Conservation (phyloP, 106 monocot genomes). For the Allium fistulosum region DNA sequence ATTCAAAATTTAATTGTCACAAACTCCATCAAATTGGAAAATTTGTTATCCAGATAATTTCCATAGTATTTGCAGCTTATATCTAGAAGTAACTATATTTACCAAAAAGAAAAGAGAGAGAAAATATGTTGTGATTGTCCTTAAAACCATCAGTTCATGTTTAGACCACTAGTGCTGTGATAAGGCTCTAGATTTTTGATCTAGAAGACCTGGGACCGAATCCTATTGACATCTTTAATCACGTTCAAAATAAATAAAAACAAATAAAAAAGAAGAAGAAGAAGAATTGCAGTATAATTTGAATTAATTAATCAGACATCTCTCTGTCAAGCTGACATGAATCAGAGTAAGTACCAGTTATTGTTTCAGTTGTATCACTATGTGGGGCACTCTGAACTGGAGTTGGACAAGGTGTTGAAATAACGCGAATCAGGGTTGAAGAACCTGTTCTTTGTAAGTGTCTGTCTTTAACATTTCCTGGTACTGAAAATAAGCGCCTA, state of each 20-base stretch:
- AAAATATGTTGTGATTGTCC: no score
- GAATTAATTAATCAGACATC: background rate
- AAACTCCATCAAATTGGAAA: background rate
- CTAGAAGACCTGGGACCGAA: background rate
- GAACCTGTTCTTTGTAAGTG: constrained; percentile 53
- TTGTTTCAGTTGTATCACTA: constrained; percentile 29
- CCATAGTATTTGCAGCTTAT: background rate
- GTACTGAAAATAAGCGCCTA: constrained; percentile 81
- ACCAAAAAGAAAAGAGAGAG: no score
- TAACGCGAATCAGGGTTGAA: constrained; percentile 56
- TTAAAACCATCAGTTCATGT: no score
- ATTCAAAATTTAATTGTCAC: no score
- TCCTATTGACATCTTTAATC: background rate
- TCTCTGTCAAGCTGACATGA: background rate
- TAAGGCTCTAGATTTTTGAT: background rate
- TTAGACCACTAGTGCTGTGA: background rate
- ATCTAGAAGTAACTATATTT: background rate
- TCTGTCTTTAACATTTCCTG: constrained; percentile 54
- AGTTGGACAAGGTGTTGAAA: constrained; percentile 71
- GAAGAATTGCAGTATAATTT: background rate
- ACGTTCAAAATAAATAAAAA: background rate
- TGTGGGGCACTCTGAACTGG: constrained; percentile 23
- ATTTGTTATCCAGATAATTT: background rate
- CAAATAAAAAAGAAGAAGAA: background rate
- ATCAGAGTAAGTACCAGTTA: constrained; percentile 32